Evolutionary conservation across 768 basidiomycete species (phyloP).

Genomic region (Dacryopinax spathularia): DNA sequence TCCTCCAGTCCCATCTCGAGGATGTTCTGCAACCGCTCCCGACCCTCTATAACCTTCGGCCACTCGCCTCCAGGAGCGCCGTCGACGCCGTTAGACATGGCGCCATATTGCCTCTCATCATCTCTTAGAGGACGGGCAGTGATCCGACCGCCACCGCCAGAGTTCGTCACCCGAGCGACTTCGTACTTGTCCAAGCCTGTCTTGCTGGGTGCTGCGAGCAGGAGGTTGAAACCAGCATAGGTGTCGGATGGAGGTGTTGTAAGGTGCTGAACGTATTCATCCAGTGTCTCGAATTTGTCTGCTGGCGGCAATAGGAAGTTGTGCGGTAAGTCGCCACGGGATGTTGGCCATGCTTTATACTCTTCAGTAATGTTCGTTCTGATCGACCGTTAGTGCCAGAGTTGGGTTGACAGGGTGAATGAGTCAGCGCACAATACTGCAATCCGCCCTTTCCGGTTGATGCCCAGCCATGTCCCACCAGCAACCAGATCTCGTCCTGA

Average conservation of each 20-base stretch:
- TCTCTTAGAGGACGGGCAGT: conserved; percentile 37
- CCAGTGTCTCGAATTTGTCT: conserved; percentile 21
- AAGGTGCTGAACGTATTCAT: conserved; percentile 36
- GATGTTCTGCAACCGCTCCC: conserved; percentile 31
- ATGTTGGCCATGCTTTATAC: conserved; percentile 33
- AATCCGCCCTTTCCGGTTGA: conserved; percentile 48
- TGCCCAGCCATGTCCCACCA: conserved; percentile 74
- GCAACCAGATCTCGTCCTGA: conserved; percentile 61
- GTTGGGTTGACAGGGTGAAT: background rate
- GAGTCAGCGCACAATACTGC: conserved; percentile 49
- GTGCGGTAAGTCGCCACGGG: conserved; percentile 55
- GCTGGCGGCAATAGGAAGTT: conserved; percentile 41
- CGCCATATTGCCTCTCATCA: conserved; percentile 39
- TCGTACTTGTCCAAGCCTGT: conserved; percentile 32
- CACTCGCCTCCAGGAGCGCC: conserved; percentile 45
- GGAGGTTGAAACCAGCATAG: conserved; percentile 71
- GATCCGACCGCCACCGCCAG: conserved; percentile 50
- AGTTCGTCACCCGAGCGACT: conserved; percentile 50
- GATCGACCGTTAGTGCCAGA: conserved; percentile 16
- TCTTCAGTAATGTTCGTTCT: conserved; percentile 80
- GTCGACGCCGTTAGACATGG: conserved; percentile 64
- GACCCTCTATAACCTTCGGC: conserved; percentile 60
- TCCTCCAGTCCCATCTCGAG: conserved; percentile 34
- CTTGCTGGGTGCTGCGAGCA: conserved; percentile 41
- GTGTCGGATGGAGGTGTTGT: conserved; percentile 30